Evolutionary conservation across 495 filamentous ascomycete genomes (phyloP).

Genomic region (Aspergillus campestris): DNA sequence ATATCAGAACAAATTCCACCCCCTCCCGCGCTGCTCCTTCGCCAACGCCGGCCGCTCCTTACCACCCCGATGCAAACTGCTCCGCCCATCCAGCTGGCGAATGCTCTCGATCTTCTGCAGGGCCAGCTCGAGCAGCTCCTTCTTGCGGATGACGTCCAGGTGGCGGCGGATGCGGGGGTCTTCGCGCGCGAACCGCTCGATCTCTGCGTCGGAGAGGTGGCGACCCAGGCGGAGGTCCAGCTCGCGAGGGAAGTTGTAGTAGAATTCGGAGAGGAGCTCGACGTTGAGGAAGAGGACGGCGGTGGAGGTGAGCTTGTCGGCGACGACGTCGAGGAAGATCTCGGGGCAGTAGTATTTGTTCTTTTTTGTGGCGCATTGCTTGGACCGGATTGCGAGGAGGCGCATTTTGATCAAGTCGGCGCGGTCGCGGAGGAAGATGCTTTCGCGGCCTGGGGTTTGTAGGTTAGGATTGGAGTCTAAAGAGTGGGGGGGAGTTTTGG

Average conservation of each 20-base stretch:
- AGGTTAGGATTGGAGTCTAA: slow-evolving; percentile 10
- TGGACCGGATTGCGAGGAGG: slow-evolving; percentile 72
- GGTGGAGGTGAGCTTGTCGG: slow-evolving; percentile 87
- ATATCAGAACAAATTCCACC: slow-evolving; percentile 35
- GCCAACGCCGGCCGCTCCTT: slow-evolving; percentile 22
- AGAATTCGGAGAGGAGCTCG: slow-evolving; percentile 92
- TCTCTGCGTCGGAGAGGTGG: slow-evolving; percentile 63
- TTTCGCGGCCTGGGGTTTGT: slow-evolving; percentile 64
- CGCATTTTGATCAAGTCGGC: slow-evolving; percentile 86
- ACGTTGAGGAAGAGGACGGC: slow-evolving; percentile 97
- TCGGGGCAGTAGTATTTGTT: slow-evolving; percentile 98
- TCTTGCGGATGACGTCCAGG: slow-evolving; percentile 82
- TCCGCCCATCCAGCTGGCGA: slow-evolving; percentile 59
- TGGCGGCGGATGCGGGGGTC: slow-evolving; percentile 83
- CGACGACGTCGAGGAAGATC: slow-evolving; percentile 92
- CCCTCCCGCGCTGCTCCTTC: slow-evolving; percentile 22
- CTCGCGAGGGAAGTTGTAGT: slow-evolving; percentile 92
- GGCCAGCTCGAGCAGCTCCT: slow-evolving; percentile 87
- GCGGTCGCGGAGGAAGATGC: slow-evolving; percentile 85
- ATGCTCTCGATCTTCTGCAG: slow-evolving; percentile 90
- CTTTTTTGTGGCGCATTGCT: slow-evolving; percentile 69
- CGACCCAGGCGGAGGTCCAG: slow-evolving; percentile 82
- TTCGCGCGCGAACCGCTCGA: slow-evolving; percentile 87
- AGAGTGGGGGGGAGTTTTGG: background rate
- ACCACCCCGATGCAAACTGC: slow-evolving; percentile 13